phyloP scores from a whole-genome alignment of 495 filamentous ascomycete genomes.

The Annulohypoxylon stygium region DNA sequence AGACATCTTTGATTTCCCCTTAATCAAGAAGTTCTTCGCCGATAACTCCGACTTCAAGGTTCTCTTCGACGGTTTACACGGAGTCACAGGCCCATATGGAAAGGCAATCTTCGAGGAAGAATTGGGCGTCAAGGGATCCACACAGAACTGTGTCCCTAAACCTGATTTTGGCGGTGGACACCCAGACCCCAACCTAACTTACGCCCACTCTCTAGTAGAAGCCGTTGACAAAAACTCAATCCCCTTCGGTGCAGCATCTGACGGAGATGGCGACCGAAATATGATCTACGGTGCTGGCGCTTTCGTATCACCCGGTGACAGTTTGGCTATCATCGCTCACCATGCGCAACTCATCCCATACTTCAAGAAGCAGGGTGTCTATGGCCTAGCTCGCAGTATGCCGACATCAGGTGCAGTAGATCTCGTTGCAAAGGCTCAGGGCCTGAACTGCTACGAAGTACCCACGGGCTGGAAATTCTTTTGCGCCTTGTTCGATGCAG shows the following conservation, averaged over 20 bases:
- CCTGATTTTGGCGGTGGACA: slow-evolving; percentile 97
- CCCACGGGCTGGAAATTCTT: slow-evolving; percentile 99
- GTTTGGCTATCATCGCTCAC: slow-evolving; percentile 96
- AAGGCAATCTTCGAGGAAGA: slow-evolving; percentile 94
- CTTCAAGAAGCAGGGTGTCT: slow-evolving; percentile 96
- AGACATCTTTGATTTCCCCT: slow-evolving; percentile 95
- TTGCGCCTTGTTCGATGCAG: slow-evolving; percentile 95
- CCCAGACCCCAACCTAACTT: slow-evolving; percentile 98
- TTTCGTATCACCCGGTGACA: slow-evolving; percentile 97
- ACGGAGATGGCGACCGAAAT: slow-evolving; percentile 98
- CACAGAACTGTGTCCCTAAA: slow-evolving; percentile 91
- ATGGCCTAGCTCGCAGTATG: slow-evolving; percentile 95
- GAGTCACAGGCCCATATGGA: slow-evolving; percentile 96
- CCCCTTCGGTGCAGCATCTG: slow-evolving; percentile 95
- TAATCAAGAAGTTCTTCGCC: slow-evolving; percentile 93
- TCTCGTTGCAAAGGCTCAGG: slow-evolving; percentile 93
- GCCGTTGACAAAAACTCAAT: slow-evolving; percentile 91
- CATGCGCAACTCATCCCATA: slow-evolving; percentile 95
- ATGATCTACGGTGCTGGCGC: slow-evolving; percentile 99
- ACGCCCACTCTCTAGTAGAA: slow-evolving; percentile 94
- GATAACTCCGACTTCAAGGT: slow-evolving; percentile 93
- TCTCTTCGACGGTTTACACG: slow-evolving; percentile 92
- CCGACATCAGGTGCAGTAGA: slow-evolving; percentile 96
- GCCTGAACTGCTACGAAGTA: slow-evolving; percentile 93
- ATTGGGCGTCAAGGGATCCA: slow-evolving; percentile 84